These are phyloP conservation scores for Wickerhamomyces ciferrii DNA, from an alignment of 805 yeast genomes.

Conservation along the genomic window DNA sequence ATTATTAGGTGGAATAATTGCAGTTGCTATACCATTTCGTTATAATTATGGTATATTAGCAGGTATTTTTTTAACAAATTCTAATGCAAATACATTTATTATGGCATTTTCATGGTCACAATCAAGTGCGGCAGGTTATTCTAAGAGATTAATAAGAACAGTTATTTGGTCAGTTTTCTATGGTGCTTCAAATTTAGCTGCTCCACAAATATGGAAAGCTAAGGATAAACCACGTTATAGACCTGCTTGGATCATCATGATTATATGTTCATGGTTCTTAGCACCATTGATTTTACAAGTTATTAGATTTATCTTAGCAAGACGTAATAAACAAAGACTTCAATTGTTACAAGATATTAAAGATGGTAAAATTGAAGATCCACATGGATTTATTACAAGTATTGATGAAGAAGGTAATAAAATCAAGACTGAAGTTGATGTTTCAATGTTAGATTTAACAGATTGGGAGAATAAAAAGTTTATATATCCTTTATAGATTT, in stretches of 20 bases:
- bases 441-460: conserved; percentile 45
- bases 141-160: conserved; percentile 37
- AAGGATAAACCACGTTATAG: conserved; percentile 36
- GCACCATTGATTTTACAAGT: conserved; percentile 31
- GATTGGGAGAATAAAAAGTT: conserved; percentile 47
- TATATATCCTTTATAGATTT: conserved; percentile 39
- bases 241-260: conserved; percentile 43
- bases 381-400: conserved; percentile 17
- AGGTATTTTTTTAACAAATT: conserved; percentile 21
- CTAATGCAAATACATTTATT: conserved; percentile 26
- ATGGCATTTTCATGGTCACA: conserved; percentile 15
- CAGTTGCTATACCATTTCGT: conserved; percentile 31
- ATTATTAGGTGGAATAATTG: conserved; percentile 31
- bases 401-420: conserved; percentile 23
- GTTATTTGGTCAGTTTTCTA: conserved; percentile 33
- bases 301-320: conserved; percentile 30
- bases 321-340: conserved; percentile 17
- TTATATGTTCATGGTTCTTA: conserved; percentile 35
- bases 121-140: conserved; percentile 31
- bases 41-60: conserved; percentile 29
- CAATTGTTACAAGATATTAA: conserved; percentile 13
- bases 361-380: conserved; percentile 20
- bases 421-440: conserved; percentile 25
- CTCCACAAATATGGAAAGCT: conserved; percentile 43
- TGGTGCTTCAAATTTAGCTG: conserved; percentile 36